A percentile compares a stretch with the other conserved stretches of the same genome.
Conservation (phyloP, 2,329 filamentous ascomycete genomes). For the Colletotrichum cuscutae region DNA sequence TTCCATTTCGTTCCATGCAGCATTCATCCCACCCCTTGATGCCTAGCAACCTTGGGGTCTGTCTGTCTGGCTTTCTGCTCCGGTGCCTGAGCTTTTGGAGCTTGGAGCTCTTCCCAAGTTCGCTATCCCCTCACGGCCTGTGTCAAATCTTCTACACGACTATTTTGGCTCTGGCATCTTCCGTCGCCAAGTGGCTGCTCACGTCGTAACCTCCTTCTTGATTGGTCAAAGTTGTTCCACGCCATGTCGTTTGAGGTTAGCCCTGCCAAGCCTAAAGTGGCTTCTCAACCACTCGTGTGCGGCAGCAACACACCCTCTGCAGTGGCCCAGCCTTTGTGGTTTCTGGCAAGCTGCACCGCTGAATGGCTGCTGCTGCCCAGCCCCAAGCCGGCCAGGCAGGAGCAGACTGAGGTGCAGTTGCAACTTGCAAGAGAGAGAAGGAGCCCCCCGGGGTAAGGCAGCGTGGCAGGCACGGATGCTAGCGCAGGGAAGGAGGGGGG, state of each 20-base stretch:
- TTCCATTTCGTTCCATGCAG: constrained; percentile 23
- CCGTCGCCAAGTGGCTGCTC: constrained; percentile 26
- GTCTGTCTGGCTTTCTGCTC: background rate
- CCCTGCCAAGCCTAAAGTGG: constrained; percentile 11
- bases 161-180: constrained; percentile 18
- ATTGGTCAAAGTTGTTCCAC: background rate
- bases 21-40: constrained; percentile 8
- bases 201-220: background rate
- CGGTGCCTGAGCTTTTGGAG: constrained; percentile 3
- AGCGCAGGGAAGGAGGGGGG: background rate
- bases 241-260: background rate
- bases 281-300: constrained; percentile 23
- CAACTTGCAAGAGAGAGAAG: background rate
- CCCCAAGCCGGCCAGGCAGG: constrained; percentile 23
- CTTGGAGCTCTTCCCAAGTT: background rate
- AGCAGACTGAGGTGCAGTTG: background rate
- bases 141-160: background rate
- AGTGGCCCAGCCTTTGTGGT: constrained; percentile 20
- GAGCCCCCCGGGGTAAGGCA: background rate
- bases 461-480: no score
- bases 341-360: constrained; percentile 21
- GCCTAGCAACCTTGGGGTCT: background rate
- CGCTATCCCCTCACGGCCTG: background rate
- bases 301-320: constrained; percentile 28
- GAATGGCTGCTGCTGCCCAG: constrained; percentile 32